Conservation (phyloP, 2,329 filamentous ascomycete species). For the Colletotrichum ledebouriae region DNA sequence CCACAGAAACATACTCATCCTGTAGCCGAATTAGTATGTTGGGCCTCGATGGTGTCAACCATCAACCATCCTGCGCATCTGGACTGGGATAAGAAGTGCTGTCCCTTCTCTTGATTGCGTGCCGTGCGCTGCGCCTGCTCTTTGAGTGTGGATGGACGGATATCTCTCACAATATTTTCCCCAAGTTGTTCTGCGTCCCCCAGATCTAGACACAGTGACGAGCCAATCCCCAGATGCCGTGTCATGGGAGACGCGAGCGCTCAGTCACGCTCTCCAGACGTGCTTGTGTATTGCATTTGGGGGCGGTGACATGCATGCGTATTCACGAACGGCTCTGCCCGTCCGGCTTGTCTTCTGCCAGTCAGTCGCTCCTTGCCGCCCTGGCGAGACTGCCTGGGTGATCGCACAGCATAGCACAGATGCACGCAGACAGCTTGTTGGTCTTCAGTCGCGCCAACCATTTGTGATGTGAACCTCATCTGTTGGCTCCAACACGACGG, state of each 20-base stretch:
- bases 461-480: conserved; percentile 6
- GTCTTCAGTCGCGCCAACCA: not conserved
- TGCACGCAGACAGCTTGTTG: conserved; percentile 6
- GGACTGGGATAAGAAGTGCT: conserved; percentile 19
- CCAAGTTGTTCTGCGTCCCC: not conserved
- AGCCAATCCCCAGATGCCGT: conserved; percentile 29
- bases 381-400: conserved; percentile 28
- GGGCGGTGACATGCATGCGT: conserved; percentile 24
- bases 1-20: not conserved
- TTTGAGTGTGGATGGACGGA: conserved; percentile 29
- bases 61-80: conserved; percentile 18
- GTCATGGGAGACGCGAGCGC: conserved; percentile 29
- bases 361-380: conserved; percentile 34
- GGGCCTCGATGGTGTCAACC: conserved; percentile 10
- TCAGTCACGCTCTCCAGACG: conserved; percentile 20
- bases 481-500: conserved; percentile 25
- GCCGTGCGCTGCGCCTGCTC: conserved; percentile 16
- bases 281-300: conserved; percentile 16
- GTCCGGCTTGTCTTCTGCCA: conserved; percentile 19
- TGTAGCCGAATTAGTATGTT: conserved; percentile 22
- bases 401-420: too few species aligned
- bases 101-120: conserved; percentile 25
- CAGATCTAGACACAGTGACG: not conserved
- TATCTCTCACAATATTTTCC: conserved; percentile 23
- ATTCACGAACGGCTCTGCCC: conserved; percentile 31